phyloP scores from a whole-genome alignment of 257 asterid genomes.

The Coffea canephora region DNA sequence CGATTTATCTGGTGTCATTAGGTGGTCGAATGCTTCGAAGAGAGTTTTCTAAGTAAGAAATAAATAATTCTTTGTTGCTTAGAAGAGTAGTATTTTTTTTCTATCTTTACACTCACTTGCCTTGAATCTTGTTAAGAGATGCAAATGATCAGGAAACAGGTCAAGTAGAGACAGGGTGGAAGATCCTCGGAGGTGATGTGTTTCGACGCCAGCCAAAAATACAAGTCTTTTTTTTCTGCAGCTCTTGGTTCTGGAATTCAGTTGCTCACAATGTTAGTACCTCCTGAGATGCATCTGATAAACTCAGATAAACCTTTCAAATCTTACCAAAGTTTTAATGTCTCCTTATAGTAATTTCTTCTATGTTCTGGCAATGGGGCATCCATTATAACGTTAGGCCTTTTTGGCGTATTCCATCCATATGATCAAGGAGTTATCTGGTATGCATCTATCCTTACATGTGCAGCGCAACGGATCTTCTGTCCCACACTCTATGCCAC shows the following conservation, averaged over 20 bases:
- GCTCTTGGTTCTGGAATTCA: conserved; percentile 23
- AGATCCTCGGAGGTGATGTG: conserved; percentile 14
- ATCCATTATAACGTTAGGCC: background rate
- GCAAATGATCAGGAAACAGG: background rate
- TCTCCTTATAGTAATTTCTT: background rate
- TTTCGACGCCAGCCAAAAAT: background rate
- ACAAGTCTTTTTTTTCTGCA: conserved; percentile 5
- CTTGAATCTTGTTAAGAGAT: background rate
- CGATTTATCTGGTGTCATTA: too few relatives aligned
- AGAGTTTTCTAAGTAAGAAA: too few relatives aligned
- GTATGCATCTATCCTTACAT: background rate
- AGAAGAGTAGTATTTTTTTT: background rate
- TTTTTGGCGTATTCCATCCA: conserved; percentile 11
- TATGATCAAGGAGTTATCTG: conserved; percentile 18
- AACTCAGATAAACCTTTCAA: too few relatives aligned
- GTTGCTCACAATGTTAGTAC: conserved; percentile 6
- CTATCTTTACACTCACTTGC: background rate
- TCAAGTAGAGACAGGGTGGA: conserved; percentile 13
- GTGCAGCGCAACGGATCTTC: too few relatives aligned
- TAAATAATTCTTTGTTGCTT: too few relatives aligned
- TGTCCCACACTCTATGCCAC: too few relatives aligned
- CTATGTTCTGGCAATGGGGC: background rate
- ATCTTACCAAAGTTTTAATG: background rate
- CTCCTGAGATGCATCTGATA: background rate
- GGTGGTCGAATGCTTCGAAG: too few relatives aligned